These are phyloP conservation scores for Aureobasidium melanogenum DNA, from an alignment of 2,329 filamentous ascomycete species.

Conservation along the genomic window DNA sequence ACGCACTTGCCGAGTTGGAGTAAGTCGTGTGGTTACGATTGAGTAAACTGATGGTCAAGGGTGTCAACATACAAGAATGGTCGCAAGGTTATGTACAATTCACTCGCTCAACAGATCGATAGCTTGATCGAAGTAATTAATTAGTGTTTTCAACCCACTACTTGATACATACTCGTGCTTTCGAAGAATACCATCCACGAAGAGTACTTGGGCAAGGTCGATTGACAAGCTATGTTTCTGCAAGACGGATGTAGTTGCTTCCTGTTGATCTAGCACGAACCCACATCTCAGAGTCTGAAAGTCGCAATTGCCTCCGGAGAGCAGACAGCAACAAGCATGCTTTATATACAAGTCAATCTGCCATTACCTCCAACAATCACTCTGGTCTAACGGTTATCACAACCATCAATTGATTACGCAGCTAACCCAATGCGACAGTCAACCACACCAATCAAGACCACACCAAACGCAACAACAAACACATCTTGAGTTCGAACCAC, in stretches of 20 bases:
- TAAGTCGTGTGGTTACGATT: not conserved
- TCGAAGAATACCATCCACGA: too few relatives aligned
- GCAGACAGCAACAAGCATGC: too few relatives aligned
- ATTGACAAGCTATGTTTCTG: too few relatives aligned
- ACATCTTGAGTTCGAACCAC: not conserved
- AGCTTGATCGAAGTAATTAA: not conserved
- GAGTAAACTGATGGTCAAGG: not conserved
- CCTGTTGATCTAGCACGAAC: too few relatives aligned
- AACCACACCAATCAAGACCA: not conserved
- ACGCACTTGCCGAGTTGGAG: conserved; percentile 22
- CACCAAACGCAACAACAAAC: not conserved
- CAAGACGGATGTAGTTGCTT: too few relatives aligned
- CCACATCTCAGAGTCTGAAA: too few relatives aligned
- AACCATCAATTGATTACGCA: not conserved
- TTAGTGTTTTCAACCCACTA: too few relatives aligned
- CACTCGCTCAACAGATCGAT: not conserved
- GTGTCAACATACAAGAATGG: not conserved
- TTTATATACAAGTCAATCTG: not conserved
- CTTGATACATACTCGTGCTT: too few relatives aligned
- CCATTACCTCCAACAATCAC: not conserved
- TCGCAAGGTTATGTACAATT: not conserved
- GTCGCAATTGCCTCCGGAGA: too few relatives aligned
- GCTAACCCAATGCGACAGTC: not conserved
- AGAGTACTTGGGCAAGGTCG: too few relatives aligned
- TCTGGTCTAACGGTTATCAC: not conserved